Evolutionary conservation across 495 filamentous ascomycete genomes (phyloP).

Genomic region (Aspergillus sclerotioniger): DNA sequence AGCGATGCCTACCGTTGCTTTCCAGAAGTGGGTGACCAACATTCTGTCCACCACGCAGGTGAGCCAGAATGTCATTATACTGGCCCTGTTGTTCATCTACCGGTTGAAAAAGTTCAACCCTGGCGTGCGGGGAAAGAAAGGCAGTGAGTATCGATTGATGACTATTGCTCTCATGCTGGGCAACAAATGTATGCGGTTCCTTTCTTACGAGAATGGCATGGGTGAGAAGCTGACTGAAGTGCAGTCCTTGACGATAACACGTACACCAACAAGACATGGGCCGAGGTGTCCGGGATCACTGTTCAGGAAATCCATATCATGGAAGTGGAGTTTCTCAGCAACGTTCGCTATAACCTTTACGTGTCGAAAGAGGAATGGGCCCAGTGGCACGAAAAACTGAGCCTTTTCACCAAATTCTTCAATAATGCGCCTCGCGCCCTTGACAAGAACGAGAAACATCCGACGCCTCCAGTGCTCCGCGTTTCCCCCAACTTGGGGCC

Average conservation of each 20-base stretch:
- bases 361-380: slow-evolving; percentile 81
- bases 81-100: slow-evolving; percentile 92
- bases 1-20: slow-evolving; percentile 73
- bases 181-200: slow-evolving; percentile 77
- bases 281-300: slow-evolving; percentile 92
- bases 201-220: not conserved
- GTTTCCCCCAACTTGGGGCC: slow-evolving; percentile 30
- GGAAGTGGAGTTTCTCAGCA: slow-evolving; percentile 99
- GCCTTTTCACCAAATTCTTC: slow-evolving; percentile 77
- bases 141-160: slow-evolving; percentile 92
- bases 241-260: slow-evolving; percentile 95
- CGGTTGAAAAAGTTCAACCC: slow-evolving; percentile 88
- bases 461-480: slow-evolving; percentile 24
- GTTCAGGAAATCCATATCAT: slow-evolving; percentile 97
- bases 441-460: slow-evolving; percentile 24
- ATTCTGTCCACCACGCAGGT: slow-evolving; percentile 95
- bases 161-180: slow-evolving; percentile 97
- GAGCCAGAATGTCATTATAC: slow-evolving; percentile 89
- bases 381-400: slow-evolving; percentile 77
- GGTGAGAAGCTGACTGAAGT: slow-evolving; percentile 11
- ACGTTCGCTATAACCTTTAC: slow-evolving; percentile 92
- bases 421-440: slow-evolving; percentile 55
- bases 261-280: slow-evolving; percentile 99
- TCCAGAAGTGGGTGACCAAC: slow-evolving; percentile 90
- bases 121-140: slow-evolving; percentile 79